Percentiles rank a stretch among this genome's conserved stretches.
phyloP scores from a whole-genome alignment of 306 rosid species.

The Arachis hypogaea region DNA sequence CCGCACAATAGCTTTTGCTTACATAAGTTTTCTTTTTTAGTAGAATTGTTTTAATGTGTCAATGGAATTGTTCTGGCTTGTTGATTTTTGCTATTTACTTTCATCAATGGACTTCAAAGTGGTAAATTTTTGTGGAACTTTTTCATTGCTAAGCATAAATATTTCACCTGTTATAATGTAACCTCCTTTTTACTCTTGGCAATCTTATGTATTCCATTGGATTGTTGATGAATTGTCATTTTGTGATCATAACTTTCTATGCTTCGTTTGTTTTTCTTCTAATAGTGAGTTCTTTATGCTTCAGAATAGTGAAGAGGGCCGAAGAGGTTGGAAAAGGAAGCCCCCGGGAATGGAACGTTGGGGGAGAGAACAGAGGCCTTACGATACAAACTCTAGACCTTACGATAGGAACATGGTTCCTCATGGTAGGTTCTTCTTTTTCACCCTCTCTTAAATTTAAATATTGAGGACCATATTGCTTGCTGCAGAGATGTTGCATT shows the following conservation, averaged over 20 bases:
- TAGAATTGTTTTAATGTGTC: conserved; percentile 9
- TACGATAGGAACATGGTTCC: conserved; percentile 70
- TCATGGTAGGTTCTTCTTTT: conserved; percentile 55
- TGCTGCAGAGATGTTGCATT: not conserved
- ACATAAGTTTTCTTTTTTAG: not conserved
- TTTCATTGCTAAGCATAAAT: conserved; percentile 27
- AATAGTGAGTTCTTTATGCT: conserved; percentile 39
- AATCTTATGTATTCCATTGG: conserved; percentile 8
- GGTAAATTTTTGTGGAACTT: not conserved
- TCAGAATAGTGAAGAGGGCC: conserved; percentile 77
- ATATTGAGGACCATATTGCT: not conserved
- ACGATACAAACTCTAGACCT: conserved; percentile 46
- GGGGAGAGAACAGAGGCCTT: conserved; percentile 56
- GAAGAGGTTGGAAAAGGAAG: conserved; percentile 72
- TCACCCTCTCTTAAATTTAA: not conserved
- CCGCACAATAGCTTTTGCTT: not conserved
- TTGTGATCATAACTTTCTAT: conserved; percentile 4
- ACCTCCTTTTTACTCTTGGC: conserved; percentile 8
- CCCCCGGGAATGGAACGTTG: conserved; percentile 57
- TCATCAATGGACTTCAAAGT: conserved; percentile 24
- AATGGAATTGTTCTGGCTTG: not conserved
- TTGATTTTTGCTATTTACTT: conserved; percentile 2
- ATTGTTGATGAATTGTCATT: conserved; percentile 18
- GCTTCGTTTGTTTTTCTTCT: conserved; percentile 25
- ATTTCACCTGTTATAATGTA: conserved; percentile 5